Evolutionary conservation across 306 rosid genomes (phyloP).

Genomic region (Astragalus membranaceus): DNA sequence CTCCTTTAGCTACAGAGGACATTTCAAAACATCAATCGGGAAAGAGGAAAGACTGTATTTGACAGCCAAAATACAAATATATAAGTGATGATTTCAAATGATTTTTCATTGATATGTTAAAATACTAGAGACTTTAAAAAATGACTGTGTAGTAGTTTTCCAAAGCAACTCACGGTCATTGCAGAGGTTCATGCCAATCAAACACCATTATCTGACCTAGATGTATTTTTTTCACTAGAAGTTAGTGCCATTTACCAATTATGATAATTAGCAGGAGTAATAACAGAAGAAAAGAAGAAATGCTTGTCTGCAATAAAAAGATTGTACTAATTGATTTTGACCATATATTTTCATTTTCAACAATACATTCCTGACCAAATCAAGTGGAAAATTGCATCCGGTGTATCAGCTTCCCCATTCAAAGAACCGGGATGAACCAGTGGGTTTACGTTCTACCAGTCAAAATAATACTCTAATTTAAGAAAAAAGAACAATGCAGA

Average conservation of each 20-base stretch:
- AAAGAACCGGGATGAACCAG: too few relatives aligned
- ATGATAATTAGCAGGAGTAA: not conserved
- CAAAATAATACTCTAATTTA: not conserved
- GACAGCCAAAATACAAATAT: not conserved
- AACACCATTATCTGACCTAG: not conserved
- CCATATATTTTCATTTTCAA: too few relatives aligned
- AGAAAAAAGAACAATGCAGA: not conserved
- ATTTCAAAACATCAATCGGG: constrained; percentile 5
- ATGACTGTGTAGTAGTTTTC: not conserved
- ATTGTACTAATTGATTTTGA: not conserved
- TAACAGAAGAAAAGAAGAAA: not conserved
- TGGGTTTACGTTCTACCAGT: too few relatives aligned
- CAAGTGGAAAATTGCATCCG: not conserved
- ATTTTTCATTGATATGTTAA: not conserved
- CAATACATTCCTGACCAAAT: not conserved
- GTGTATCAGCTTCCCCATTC: too few relatives aligned
- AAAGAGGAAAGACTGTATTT: not conserved
- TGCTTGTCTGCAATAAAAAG: not conserved
- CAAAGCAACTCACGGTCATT: not conserved
- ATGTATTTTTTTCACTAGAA: not conserved
- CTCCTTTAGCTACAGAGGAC: not conserved
- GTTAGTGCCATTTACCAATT: not conserved
- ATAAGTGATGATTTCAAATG: not conserved
- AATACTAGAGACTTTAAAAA: constrained; percentile 4
- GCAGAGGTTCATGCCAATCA: not conserved